Evolutionary conservation across 2,329 filamentous ascomycete species (phyloP), one percentile per base, ranked within the genome.

Genomic region (Mollisiaceae sp.): DNA sequence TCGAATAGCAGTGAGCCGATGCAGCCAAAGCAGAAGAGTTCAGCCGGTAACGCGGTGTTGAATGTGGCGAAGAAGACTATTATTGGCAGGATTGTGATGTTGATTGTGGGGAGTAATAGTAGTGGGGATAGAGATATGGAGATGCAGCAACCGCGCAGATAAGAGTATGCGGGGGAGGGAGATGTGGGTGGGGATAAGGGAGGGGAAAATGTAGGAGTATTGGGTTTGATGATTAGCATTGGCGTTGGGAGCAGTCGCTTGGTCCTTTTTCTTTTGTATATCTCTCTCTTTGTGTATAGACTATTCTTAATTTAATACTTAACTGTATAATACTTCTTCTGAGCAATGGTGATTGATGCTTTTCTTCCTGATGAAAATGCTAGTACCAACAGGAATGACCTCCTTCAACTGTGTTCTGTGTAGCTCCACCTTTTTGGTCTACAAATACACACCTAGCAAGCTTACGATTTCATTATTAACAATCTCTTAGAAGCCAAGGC

Each of bases 1-100:
- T 52, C 60, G 8, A 56, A 65, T 38, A 67, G 61, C 45, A 54
- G 32, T 1, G 9, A 35, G 6, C 65, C 60, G 14, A 35, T 63
- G 56, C 61, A 54, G 18, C 24, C 22, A 24, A 60, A 64, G n/a
- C n/a, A n/a, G 4, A 57, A 57, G 24, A 24, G 12, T 6, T 68
- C 55, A 1, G 45, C 45, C 8, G 50, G 24, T 9, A 67, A 67
- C 45, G 32, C 45, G 27, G 43, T 58, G 8, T 59, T 72, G 62
- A 69, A 52, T 14, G 70, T 74, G 47, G 67, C 69, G 9, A 72
- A 73, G 63, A 69, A 62, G 57, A 74, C 72, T 3, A 74, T 74
- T 35, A 72, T 75, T 64, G 73, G 73, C 1, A 65, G 70, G 11
- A 62, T 74, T 39, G 66, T 73, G 5, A 71, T 69, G 65, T 39